Evolutionary conservation across 495 filamentous ascomycete genomes (phyloP).

Genomic region (Choiromyces venosus): DNA sequence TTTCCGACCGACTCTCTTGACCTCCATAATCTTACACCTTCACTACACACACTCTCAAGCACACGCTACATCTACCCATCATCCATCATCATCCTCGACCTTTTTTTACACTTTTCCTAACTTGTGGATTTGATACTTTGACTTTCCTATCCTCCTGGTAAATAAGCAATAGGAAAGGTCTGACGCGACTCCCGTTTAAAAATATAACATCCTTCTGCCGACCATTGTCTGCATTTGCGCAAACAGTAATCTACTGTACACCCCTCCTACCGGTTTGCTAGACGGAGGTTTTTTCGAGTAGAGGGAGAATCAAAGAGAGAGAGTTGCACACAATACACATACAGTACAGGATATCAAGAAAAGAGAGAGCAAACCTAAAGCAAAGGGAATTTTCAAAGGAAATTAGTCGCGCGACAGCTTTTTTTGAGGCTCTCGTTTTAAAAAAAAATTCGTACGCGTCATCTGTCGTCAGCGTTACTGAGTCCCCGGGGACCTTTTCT

Average conservation of each 20-base stretch:
- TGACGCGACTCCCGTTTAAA: slow-evolving; percentile 1
- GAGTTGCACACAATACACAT: not conserved
- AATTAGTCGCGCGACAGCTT: slow-evolving; percentile 32
- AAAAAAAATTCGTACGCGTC: slow-evolving; percentile 37
- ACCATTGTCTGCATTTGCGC: slow-evolving; percentile 1
- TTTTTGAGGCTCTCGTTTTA: slow-evolving; percentile 6
- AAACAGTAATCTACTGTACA: slow-evolving; percentile 1
- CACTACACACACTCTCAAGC: not conserved
- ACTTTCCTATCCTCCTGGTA: slow-evolving; percentile 5
- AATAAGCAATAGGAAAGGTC: slow-evolving; percentile 4
- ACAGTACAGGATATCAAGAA: slow-evolving; percentile 1
- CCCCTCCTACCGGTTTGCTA: slow-evolving; percentile 3
- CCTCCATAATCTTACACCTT: not conserved
- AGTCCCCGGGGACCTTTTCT: not conserved
- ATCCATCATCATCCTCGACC: not conserved
- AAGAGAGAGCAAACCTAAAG: not conserved
- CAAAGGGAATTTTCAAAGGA: slow-evolving; percentile 1
- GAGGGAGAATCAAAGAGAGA: not conserved
- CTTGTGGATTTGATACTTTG: slow-evolving; percentile 3
- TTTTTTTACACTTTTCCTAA: not conserved
- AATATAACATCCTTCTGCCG: slow-evolving; percentile 4
- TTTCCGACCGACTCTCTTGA: slow-evolving; percentile 2
- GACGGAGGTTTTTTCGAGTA: slow-evolving; percentile 1
- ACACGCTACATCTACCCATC: not conserved
- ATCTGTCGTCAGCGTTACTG: slow-evolving; percentile 7